phyloP scores from a whole-genome alignment of 805 yeast genomes.

The Nakazawaea wyomingensis region DNA sequence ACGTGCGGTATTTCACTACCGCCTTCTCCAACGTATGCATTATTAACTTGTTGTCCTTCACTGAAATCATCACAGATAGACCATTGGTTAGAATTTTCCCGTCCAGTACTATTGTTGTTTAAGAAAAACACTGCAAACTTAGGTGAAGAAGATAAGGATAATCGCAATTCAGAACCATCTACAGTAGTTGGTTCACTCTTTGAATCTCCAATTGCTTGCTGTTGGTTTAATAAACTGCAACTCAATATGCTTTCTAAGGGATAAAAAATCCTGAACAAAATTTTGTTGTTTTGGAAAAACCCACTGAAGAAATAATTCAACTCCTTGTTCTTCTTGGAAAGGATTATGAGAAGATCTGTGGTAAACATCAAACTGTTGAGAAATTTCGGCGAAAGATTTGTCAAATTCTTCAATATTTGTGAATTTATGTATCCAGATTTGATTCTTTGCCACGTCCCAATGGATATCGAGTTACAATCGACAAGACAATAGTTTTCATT shows the following conservation, averaged over 20 bases:
- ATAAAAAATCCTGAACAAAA: slow-evolving; percentile 67
- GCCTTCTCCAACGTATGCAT: slow-evolving; percentile 53
- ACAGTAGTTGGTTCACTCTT: slow-evolving; percentile 22
- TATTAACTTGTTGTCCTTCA: slow-evolving; percentile 75
- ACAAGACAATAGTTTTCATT: slow-evolving; percentile 67
- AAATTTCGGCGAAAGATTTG: slow-evolving; percentile 64
- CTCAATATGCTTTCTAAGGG: slow-evolving; percentile 57
- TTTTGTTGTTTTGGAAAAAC: slow-evolving; percentile 59
- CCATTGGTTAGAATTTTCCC: slow-evolving; percentile 59
- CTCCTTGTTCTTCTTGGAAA: slow-evolving; percentile 66
- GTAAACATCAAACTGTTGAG: slow-evolving; percentile 59
- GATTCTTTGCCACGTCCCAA: slow-evolving; percentile 78
- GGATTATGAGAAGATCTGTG: slow-evolving; percentile 65
- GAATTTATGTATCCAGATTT: slow-evolving; percentile 53
- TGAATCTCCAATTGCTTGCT: slow-evolving; percentile 29
- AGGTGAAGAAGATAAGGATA: slow-evolving; percentile 55
- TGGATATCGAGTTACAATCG: slow-evolving; percentile 63
- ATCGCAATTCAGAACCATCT: slow-evolving; percentile 39
- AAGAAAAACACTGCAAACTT: slow-evolving; percentile 74
- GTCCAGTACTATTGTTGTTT: slow-evolving; percentile 39
- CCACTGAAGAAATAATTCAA: slow-evolving; percentile 77
- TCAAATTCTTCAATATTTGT: slow-evolving; percentile 37
- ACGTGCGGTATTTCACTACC: slow-evolving; percentile 67
- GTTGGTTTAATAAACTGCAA: slow-evolving; percentile 46
- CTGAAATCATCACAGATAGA: slow-evolving; percentile 80